Conservation (phyloP, 1,139 yeast genomes). For the Taphrina deformans region DNA sequence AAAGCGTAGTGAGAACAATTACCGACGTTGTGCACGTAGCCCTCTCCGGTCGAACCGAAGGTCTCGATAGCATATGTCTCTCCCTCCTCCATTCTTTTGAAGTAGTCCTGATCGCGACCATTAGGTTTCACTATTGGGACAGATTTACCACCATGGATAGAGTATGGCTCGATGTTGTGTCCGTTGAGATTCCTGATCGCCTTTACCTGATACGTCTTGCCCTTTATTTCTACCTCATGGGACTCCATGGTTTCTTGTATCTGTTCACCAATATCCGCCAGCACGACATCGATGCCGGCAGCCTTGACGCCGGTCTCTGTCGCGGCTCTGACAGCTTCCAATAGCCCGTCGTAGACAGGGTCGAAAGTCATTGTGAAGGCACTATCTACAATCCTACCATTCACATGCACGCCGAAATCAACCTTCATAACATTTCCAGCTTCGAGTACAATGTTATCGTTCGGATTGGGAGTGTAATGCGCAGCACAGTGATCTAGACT, state of each 20-base stretch:
- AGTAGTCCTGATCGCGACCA: slow-evolving; percentile 61
- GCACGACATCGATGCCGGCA: slow-evolving; percentile 93
- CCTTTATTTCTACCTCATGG: slow-evolving; percentile 86
- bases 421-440: slow-evolving; percentile 95
- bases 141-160: slow-evolving; percentile 90
- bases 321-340: slow-evolving; percentile 86
- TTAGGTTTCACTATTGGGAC: slow-evolving; percentile 81
- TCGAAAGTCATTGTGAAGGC: slow-evolving; percentile 93
- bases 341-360: slow-evolving; percentile 72
- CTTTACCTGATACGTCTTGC: slow-evolving; percentile 79
- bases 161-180: slow-evolving; percentile 80
- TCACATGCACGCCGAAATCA: slow-evolving; percentile 94
- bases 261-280: slow-evolving; percentile 93
- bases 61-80: slow-evolving; percentile 98
- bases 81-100: slow-evolving; percentile 98
- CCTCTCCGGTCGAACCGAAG: slow-evolving; percentile 94
- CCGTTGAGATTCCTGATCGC: slow-evolving; percentile 92
- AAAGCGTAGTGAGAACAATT: slow-evolving; percentile 93
- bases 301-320: slow-evolving; percentile 90
- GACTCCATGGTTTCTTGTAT: slow-evolving; percentile 97
- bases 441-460: slow-evolving; percentile 75
- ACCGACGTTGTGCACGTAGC: slow-evolving; percentile 80
- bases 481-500: slow-evolving; percentile 94
- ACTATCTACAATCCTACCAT: slow-evolving; percentile 88
- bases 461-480: slow-evolving; percentile 95